Evolutionary conservation across 805 yeast species (phyloP), one percentile per base, ranked within the genome.

Genomic region (Metschnikowia colocasiae): DNA sequence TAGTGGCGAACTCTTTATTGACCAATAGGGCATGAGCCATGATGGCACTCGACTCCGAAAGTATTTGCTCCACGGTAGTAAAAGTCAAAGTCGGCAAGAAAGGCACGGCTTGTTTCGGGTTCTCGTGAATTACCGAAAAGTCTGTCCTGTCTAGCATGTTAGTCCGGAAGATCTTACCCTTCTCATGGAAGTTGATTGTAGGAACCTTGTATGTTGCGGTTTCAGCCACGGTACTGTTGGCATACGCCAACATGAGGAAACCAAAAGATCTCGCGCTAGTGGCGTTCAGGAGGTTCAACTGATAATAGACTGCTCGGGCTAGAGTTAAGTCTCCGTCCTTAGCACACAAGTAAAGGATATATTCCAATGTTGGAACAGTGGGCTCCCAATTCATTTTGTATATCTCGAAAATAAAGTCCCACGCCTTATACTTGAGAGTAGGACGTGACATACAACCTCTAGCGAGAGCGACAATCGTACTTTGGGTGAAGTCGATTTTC

Each of bases 41-140:
- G 5, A 92, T 48, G 0, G 97, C 97, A 49, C 80, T 75, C 0
- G 92, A 80, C 64, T 92, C 98, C 0, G 84, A 82, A 36, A 85
- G 46, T 1, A 87, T 65, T 51, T 81, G 75, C 19, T 55, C 50
- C 3, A 69, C 51, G 3, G 68, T 51, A 1, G 56, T 55, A 7
- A 86, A 59, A 7, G 71, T 69, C 0, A 70, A 55, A 1, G 80
- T 59, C 1, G 96, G 91, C 35, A 92, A 67, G 48, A 92, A 79
- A 2, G 97, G 97, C 2, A 89, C 79, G 12, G 69, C 57, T 25
- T 38, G 40, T 7, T 32, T 33, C 6, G 49, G 49, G 12, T 47
- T 44, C 4, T 43, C 44, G 8, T 38, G 19, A 10, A 40, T 37
- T 2, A 54, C 50, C 3, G 48, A 50, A 46, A 70, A 71, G 48